phyloP scores from a whole-genome alignment of 805 yeast species.

The Cyberlindnera suaveolens region DNA sequence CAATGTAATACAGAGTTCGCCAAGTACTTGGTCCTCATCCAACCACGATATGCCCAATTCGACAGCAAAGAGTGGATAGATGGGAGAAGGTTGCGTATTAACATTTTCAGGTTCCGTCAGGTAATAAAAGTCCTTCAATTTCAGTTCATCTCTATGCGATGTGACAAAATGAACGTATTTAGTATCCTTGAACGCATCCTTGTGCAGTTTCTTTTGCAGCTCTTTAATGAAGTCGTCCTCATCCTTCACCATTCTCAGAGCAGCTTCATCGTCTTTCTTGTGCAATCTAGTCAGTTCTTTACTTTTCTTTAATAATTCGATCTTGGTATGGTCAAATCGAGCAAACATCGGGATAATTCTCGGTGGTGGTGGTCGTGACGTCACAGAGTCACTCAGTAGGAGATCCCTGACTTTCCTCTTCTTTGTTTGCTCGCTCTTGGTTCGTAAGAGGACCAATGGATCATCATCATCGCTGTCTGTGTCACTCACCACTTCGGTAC shows the following conservation, averaged over 20 bases:
- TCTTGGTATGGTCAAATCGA: not conserved
- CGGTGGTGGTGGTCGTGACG: not conserved
- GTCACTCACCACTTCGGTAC: not conserved
- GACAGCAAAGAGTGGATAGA: not conserved
- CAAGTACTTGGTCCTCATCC: not conserved
- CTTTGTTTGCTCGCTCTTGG: not conserved
- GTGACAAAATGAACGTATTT: constrained; percentile 4
- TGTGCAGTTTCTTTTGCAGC: constrained; percentile 3
- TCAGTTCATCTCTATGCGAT: not conserved
- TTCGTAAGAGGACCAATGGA: not conserved
- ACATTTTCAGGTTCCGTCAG: not conserved
- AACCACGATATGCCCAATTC: not conserved
- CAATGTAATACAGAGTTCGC: not conserved
- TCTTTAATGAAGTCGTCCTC: constrained; percentile 8
- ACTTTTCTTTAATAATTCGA: constrained; percentile 6
- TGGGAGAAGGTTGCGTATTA: not conserved
- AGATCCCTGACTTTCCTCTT: not conserved
- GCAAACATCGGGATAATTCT: not conserved
- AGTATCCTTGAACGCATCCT: constrained; percentile 2
- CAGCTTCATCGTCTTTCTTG: constrained; percentile 6
- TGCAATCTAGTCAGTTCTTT: constrained; percentile 4
- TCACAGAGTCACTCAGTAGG: not conserved
- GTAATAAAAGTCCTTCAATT: constrained; percentile 7
- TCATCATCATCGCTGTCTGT: not conserved
- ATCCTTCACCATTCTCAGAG: constrained; percentile 1